Conservation (phyloP, 257 asterid genomes). For the Agastache rugosa region DNA sequence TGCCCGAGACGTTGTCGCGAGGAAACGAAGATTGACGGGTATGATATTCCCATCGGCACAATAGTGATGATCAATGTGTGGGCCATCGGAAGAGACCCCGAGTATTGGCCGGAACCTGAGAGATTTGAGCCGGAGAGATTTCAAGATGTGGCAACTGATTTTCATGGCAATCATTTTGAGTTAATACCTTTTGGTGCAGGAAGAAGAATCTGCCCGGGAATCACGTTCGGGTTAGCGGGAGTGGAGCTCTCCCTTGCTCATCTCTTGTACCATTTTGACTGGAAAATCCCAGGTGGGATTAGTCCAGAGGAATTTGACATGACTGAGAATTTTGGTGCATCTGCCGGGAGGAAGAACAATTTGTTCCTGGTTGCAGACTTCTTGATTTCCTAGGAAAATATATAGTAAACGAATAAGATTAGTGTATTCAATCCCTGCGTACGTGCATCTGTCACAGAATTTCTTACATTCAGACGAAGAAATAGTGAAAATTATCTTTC, state of each 20-base stretch:
- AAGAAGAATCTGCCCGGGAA: constrained; percentile 47
- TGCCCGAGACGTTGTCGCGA: constrained; percentile 36
- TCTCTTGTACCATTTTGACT: constrained; percentile 40
- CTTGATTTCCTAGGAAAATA: constrained; percentile 10
- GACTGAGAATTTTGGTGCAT: constrained; percentile 42
- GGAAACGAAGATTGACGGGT: constrained; percentile 36
- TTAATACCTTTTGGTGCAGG: constrained; percentile 45
- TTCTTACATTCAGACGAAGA: neutral
- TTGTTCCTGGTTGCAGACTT: constrained; percentile 34
- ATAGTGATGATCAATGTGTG: constrained; percentile 41
- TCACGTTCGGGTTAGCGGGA: constrained; percentile 33
- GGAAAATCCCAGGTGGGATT: constrained; percentile 44
- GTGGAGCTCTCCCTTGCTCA: constrained; percentile 41
- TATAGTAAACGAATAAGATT: neutral
- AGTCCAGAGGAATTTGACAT: constrained; percentile 37
- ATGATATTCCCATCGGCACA: constrained; percentile 37
- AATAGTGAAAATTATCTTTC: neutral
- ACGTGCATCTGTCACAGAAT: neutral
- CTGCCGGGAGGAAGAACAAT: constrained; percentile 38
- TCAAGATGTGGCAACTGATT: constrained; percentile 29
- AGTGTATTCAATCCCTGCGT: neutral
- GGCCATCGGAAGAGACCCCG: constrained; percentile 40
- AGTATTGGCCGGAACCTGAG: constrained; percentile 32
- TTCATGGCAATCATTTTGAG: constrained; percentile 37
- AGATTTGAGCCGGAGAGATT: constrained; percentile 38